Conservation (phyloP, 768 basidiomycete species). For the Tricholoma terreum region DNA sequence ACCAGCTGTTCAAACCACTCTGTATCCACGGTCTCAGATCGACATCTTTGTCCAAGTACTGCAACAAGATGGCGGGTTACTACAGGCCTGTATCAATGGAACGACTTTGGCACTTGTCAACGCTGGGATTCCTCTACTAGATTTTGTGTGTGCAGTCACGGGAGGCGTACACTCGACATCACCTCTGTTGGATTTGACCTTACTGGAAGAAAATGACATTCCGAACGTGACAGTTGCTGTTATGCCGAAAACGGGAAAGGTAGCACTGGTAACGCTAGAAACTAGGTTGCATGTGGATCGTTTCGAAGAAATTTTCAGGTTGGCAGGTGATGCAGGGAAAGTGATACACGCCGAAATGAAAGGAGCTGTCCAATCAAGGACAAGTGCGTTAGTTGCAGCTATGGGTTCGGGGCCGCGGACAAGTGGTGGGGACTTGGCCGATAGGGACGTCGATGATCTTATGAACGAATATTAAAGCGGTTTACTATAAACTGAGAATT, state of each 20-base stretch:
- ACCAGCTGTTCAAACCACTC: slow-evolving; percentile 83
- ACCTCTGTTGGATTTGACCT: slow-evolving; percentile 83
- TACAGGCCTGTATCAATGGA: slow-evolving; percentile 91
- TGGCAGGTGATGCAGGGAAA: slow-evolving; percentile 74
- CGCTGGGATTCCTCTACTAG: slow-evolving; percentile 86
- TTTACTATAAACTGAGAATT: background rate
- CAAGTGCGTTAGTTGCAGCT: slow-evolving; percentile 57
- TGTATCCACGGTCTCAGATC: slow-evolving; percentile 94
- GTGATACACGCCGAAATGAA: slow-evolving; percentile 87
- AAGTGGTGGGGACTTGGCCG: slow-evolving; percentile 21
- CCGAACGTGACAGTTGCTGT: slow-evolving; percentile 87
- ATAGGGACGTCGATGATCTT: slow-evolving; percentile 37
- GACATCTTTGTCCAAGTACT: slow-evolving; percentile 91
- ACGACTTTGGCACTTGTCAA: slow-evolving; percentile 88
- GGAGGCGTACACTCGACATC: slow-evolving; percentile 81
- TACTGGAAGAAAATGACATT: slow-evolving; percentile 86
- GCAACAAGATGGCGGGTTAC: slow-evolving; percentile 89
- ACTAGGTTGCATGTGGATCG: slow-evolving; percentile 90
- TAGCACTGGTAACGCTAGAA: slow-evolving; percentile 91
- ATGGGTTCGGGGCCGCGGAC: slow-evolving; percentile 49
- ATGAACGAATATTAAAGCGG: slow-evolving; percentile 30
- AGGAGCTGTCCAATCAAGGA: slow-evolving; percentile 59
- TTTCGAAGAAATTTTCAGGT: slow-evolving; percentile 82
- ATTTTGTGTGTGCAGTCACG: slow-evolving; percentile 89
- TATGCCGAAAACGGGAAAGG: slow-evolving; percentile 81